These are phyloP conservation scores for Poronia punctata DNA, from an alignment of 495 filamentous ascomycete genomes.

Conservation along the genomic window DNA sequence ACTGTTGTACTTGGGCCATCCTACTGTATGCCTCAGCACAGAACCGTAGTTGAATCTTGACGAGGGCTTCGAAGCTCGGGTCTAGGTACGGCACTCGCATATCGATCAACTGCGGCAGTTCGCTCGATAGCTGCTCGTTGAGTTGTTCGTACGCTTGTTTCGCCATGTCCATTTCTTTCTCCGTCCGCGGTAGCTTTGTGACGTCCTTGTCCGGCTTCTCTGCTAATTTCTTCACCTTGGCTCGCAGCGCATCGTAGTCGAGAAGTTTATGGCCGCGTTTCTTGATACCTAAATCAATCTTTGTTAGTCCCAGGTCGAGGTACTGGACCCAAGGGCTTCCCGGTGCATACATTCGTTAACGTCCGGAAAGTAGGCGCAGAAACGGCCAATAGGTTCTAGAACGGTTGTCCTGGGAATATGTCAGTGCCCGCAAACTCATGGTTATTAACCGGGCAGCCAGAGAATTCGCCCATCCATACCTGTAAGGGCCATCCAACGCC, in stretches of 20 bases:
- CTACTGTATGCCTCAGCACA: conserved; percentile 94
- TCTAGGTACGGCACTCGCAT: conserved; percentile 94
- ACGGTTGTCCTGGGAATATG: conserved; percentile 64
- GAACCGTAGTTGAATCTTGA: conserved; percentile 97
- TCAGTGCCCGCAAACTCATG: background rate
- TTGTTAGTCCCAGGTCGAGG: conserved; percentile 4
- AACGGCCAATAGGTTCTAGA: conserved; percentile 86
- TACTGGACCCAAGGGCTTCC: background rate
- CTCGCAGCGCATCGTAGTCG: conserved; percentile 92
- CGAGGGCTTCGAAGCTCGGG: conserved; percentile 91
- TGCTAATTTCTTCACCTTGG: conserved; percentile 90
- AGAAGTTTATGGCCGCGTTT: conserved; percentile 96
- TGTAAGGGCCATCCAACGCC: conserved; percentile 92
- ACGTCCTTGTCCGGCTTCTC: conserved; percentile 99
- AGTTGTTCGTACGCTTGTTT: conserved; percentile 89
- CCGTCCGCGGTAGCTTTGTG: conserved; percentile 84
- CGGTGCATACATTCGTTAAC: conserved; percentile 83
- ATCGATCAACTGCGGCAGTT: conserved; percentile 96
- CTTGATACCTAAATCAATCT: conserved; percentile 69
- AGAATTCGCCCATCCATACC: conserved; percentile 45
- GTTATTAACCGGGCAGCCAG: no score
- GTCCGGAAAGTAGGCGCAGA: conserved; percentile 98
- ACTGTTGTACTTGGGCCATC: conserved; percentile 99
- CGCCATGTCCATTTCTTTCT: conserved; percentile 90
- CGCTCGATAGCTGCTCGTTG: conserved; percentile 88